Percentiles rank a stretch among this genome's conserved stretches.
Evolutionary conservation across 441 rosid species (phyloP).

Genomic region (Gossypium trilobum): DNA sequence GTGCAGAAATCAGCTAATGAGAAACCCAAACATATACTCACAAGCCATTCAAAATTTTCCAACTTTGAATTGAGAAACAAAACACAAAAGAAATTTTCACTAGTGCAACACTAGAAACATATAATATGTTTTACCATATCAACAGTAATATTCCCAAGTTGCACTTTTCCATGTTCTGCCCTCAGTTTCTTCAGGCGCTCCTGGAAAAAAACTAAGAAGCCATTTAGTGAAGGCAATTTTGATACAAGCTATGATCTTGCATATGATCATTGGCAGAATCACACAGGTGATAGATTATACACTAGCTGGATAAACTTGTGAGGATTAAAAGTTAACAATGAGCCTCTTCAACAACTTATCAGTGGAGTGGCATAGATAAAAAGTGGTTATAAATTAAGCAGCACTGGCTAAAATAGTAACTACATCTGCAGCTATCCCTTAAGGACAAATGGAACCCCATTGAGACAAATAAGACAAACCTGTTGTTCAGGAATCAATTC

Average conservation of each 20-base stretch:
- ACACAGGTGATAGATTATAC: slow-evolving; percentile 2
- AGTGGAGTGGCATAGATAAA: neutral
- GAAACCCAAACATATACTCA: neutral
- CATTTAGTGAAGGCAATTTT: neutral
- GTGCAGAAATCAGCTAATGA: slow-evolving; percentile 9
- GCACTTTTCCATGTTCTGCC: slow-evolving; percentile 73
- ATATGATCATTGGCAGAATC: neutral
- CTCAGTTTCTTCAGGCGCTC: slow-evolving; percentile 78
- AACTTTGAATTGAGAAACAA: neutral
- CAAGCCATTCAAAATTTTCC: neutral
- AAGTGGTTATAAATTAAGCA: neutral
- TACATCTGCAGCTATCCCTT: neutral
- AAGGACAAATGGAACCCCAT: neutral
- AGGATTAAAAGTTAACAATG: neutral
- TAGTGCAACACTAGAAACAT: neutral
- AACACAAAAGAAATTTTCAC: neutral
- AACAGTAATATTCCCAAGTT: slow-evolving; percentile 75
- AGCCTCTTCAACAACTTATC: neutral
- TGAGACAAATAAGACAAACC: slow-evolving; percentile 28
- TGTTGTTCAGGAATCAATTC: slow-evolving; percentile 92
- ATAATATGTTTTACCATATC: slow-evolving; percentile 58
- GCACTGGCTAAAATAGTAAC: neutral
- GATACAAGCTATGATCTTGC: neutral
- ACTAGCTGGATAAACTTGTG: neutral
- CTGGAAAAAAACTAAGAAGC: slow-evolving; percentile 27